Percentiles rank a stretch among this genome's conserved stretches.
These are phyloP conservation scores for Trebouxiophyceae sp. DNA, from an alignment of 163 green algal species.

Conservation along the genomic window DNA sequence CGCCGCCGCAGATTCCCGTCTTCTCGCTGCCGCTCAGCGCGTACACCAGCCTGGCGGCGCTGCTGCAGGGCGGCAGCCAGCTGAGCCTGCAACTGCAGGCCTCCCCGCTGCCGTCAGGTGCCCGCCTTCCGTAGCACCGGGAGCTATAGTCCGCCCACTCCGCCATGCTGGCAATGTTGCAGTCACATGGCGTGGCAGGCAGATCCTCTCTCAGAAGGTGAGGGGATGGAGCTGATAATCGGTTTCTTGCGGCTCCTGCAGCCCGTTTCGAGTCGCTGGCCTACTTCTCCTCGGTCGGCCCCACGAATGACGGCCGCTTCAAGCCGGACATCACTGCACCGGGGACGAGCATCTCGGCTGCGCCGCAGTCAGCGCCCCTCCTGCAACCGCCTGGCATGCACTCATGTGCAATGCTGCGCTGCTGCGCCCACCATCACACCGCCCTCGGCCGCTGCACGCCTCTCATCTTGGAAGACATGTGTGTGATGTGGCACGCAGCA, in stretches of 20 bases:
- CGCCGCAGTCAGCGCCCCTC: neutral
- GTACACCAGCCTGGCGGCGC: conserved; percentile 20
- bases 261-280: conserved; percentile 62
- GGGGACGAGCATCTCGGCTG: conserved; percentile 34
- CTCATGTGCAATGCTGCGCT: neutral
- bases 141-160: too few species aligned
- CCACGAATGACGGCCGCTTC: conserved; percentile 74
- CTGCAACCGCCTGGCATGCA: too few species aligned
- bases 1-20: conserved; percentile 27
- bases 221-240: neutral
- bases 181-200: too few species aligned
- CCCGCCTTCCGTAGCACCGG: too few species aligned
- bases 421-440: neutral
- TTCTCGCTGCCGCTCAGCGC: conserved; percentile 33
- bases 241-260: too few species aligned
- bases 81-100: conserved; percentile 1
- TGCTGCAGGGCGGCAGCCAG: neutral
- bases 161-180: conserved; percentile 1
- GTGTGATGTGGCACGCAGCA: too few species aligned
- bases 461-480: too few species aligned
- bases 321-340: conserved; percentile 88
- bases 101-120: conserved; percentile 11
- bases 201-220: neutral
- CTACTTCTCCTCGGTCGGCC: conserved; percentile 69
- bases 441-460: neutral